Percentiles rank a stretch among this genome's conserved stretches.
Evolutionary conservation across 352 stramenopile genomes (phyloP).

Genomic region (Globisporangium carolinianum): DNA sequence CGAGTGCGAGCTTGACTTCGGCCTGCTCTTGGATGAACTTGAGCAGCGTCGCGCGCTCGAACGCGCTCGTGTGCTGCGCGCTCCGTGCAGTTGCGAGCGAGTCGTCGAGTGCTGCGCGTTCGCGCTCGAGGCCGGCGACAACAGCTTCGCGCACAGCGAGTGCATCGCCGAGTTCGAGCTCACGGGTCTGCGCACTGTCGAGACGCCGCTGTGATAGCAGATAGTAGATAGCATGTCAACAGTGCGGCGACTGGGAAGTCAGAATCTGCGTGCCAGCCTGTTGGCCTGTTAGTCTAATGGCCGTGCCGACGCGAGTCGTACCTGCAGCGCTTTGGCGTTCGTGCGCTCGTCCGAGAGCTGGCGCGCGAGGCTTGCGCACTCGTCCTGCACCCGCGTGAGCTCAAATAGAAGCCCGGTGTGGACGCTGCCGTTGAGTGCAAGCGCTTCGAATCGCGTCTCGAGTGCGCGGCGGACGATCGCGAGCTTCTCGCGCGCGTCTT

Average conservation of each 20-base stretch:
- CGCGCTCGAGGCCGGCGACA: slow-evolving; percentile 49
- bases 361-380: slow-evolving; percentile 47
- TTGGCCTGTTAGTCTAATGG: too few species aligned
- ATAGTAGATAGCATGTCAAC: too few species aligned
- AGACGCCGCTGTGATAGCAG: slow-evolving; percentile 14
- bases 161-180: slow-evolving; percentile 42
- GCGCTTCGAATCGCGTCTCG: slow-evolving; percentile 56
- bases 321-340: slow-evolving; percentile 21
- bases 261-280: too few species aligned
- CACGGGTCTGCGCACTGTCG: slow-evolving; percentile 19
- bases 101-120: slow-evolving; percentile 35
- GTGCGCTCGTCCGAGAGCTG: slow-evolving; percentile 57
- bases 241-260: too few species aligned
- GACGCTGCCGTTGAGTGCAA: slow-evolving; percentile 60
- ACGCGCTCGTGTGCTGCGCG: slow-evolving; percentile 47
- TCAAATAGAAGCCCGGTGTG: slow-evolving; percentile 75
- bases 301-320: neutral
- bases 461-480: slow-evolving; percentile 65
- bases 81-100: slow-evolving; percentile 30
- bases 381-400: slow-evolving; percentile 64
- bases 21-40: slow-evolving; percentile 75
- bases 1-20: slow-evolving; percentile 55
- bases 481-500: slow-evolving; percentile 46
- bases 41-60: slow-evolving; percentile 66
- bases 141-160: slow-evolving; percentile 42